A percentile compares a stretch with the other conserved stretches of the same genome.
These are phyloP conservation scores for Mesembryanthemum crystallinum DNA, from an alignment of 148 eudicot genomes.

Conservation along the genomic window DNA sequence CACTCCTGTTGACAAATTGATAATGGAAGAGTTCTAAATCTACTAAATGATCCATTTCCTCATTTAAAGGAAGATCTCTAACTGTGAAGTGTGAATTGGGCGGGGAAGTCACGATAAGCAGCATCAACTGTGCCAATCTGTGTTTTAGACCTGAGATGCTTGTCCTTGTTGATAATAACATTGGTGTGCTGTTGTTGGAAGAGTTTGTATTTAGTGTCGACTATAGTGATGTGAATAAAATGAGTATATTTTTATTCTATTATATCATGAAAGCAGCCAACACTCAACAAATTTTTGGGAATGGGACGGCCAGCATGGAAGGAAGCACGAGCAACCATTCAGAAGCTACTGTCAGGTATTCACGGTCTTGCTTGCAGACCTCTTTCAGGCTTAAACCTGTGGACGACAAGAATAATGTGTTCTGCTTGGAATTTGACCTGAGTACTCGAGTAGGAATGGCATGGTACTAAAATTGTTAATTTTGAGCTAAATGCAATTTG, in stretches of 20 bases:
- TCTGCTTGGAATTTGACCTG: not conserved
- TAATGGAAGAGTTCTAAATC: not conserved
- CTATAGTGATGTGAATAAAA: not conserved
- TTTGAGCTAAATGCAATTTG: slow-evolving; percentile 2
- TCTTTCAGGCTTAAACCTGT: not conserved
- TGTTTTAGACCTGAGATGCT: not conserved
- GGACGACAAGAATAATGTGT: not conserved
- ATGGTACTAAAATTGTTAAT: not conserved
- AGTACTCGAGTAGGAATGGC: not conserved
- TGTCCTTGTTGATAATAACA: not conserved
- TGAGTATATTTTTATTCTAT: not conserved
- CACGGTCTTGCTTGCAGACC: not conserved
- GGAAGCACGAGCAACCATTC: slow-evolving; percentile 89
- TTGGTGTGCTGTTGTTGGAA: not conserved
- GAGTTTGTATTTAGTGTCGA: not conserved
- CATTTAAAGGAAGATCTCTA: too few relatives aligned
- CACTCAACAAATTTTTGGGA: slow-evolving; percentile 71
- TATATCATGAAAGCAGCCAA: slow-evolving; percentile 47
- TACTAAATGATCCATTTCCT: too few relatives aligned
- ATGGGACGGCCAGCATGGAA: slow-evolving; percentile 95
- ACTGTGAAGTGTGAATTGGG: too few relatives aligned
- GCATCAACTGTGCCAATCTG: not conserved
- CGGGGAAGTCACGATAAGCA: not conserved
- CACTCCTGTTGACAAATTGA: not conserved
- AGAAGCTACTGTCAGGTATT: slow-evolving; percentile 78